These are phyloP conservation scores for Margaritispora aquatica DNA, from an alignment of 495 filamentous ascomycete genomes.

Conservation along the genomic window DNA sequence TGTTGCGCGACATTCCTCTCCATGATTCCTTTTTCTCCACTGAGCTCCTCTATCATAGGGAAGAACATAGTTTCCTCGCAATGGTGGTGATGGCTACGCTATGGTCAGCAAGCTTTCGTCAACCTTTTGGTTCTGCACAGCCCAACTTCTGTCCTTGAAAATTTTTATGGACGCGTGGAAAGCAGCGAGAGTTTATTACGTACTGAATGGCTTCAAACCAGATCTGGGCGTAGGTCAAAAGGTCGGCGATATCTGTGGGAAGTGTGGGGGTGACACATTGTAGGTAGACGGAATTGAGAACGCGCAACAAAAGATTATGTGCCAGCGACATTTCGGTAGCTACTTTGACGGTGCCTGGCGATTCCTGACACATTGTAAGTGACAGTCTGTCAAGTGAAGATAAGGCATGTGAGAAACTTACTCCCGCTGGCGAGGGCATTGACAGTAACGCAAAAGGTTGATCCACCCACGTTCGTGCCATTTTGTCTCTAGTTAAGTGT, in stretches of 20 bases:
- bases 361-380: background rate
- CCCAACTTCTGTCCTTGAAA: too few relatives aligned
- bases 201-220: slow-evolving; percentile 27
- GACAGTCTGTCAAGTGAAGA: background rate
- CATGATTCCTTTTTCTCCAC: slow-evolving; percentile 21
- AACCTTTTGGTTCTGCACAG: too few relatives aligned
- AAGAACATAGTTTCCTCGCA: slow-evolving; percentile 27
- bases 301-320: slow-evolving; percentile 43
- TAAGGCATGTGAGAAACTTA: too few relatives aligned
- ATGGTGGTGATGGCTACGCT: slow-evolving; percentile 19
- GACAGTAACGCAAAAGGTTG: slow-evolving; percentile 5
- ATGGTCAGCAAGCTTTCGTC: too few relatives aligned
- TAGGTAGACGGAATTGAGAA: slow-evolving; percentile 40
- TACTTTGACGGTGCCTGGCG: background rate
- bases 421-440: slow-evolving; percentile 5
- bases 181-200: background rate
- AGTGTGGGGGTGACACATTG: slow-evolving; percentile 33
- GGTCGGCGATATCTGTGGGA: slow-evolving; percentile 25
- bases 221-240: slow-evolving; percentile 31
- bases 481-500: too few relatives aligned
- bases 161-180: too few relatives aligned
- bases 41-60: slow-evolving; percentile 25
- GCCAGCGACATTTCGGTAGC: slow-evolving; percentile 37
- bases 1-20: slow-evolving; percentile 22
- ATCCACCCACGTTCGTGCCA: slow-evolving; percentile 10